Evolutionary conservation across 257 asterid genomes (phyloP).

Genomic region (Striga asiatica): DNA sequence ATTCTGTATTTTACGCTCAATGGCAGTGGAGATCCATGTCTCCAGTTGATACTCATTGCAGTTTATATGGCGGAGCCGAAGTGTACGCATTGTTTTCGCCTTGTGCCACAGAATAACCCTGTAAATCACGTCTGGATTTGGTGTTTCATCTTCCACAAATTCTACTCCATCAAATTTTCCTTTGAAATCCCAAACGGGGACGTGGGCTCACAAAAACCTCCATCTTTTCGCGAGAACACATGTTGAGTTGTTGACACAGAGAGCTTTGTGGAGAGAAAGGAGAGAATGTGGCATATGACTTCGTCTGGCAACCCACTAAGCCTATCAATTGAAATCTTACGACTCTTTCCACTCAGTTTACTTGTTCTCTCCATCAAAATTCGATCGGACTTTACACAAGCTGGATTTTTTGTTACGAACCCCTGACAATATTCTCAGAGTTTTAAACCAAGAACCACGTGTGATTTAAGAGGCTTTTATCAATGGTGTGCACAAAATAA

Average conservation of each 20-base stretch:
- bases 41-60: background rate
- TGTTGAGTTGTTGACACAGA: background rate
- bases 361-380: too few species aligned
- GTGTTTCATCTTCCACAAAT: background rate
- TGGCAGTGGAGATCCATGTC: background rate
- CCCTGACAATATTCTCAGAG: too few species aligned
- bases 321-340: background rate
- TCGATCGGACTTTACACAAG: too few species aligned
- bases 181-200: too few species aligned
- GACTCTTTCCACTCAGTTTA: background rate
- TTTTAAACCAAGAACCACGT: too few species aligned
- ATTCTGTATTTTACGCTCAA: background rate
- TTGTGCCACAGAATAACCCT: background rate
- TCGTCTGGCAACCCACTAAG: constrained; percentile 5
- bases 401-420: too few species aligned
- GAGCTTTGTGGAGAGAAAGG: background rate
- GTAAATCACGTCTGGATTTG: background rate
- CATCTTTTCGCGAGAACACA: background rate
- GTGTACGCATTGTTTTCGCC: background rate
- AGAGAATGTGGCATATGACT: background rate
- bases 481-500: too few species aligned
- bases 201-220: too few species aligned
- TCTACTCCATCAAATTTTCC: too few species aligned
- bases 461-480: too few species aligned
- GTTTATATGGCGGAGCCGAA: background rate